Evolutionary conservation across 495 filamentous ascomycete species (phyloP).

Genomic region (Penicillium mononematosum): DNA sequence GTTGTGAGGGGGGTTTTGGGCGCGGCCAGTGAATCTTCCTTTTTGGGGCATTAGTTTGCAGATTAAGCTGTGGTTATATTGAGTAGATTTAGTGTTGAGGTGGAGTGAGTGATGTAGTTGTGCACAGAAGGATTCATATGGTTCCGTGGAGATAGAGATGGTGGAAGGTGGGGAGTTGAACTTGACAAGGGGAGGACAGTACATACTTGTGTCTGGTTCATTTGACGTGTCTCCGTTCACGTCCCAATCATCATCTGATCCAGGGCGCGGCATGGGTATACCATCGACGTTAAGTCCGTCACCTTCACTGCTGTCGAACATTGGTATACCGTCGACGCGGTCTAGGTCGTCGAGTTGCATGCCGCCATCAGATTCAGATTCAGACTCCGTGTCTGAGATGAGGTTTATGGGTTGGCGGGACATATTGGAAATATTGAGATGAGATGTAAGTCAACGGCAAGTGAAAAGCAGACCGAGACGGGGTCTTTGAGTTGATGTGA

Average conservation of each 20-base stretch:
- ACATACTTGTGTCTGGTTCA: background rate
- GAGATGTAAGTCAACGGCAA: background rate
- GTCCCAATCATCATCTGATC: background rate
- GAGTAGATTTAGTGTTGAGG: too few relatives aligned
- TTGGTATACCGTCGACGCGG: background rate
- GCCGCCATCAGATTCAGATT: conserved; percentile 14
- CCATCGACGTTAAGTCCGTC: background rate
- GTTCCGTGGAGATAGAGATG: background rate
- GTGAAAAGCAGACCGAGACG: background rate
- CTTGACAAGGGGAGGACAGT: background rate
- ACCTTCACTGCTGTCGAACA: background rate
- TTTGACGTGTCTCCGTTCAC: background rate
- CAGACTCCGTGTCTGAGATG: background rate
- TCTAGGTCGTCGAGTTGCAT: conserved; percentile 10
- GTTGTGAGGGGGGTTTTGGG: conserved; percentile 3
- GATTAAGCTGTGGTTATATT: too few relatives aligned
- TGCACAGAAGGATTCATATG: background rate
- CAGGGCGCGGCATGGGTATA: background rate
- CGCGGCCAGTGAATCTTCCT: conserved; percentile 9
- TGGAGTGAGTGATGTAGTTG: too few relatives aligned
- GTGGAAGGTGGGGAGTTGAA: background rate
- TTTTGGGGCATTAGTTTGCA: background rate
- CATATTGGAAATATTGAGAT: background rate
- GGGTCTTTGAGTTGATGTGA: background rate
- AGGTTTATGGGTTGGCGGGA: background rate